Evolutionary conservation across 805 yeast species (phyloP).

Genomic region (Blastobotrys peoriensis): DNA sequence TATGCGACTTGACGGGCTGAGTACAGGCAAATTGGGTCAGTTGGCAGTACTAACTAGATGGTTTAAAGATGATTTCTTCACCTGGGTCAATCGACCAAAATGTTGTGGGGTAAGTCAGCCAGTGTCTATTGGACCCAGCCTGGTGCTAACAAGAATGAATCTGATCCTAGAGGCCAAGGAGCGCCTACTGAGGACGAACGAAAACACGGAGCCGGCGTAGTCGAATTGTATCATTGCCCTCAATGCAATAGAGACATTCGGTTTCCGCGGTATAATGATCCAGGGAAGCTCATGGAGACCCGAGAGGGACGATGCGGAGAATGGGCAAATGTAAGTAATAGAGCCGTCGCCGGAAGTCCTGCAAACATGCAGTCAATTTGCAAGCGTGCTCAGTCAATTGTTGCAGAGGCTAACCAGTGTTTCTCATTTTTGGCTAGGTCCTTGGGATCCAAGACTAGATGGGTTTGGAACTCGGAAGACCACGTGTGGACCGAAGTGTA

Average conservation of each 20-base stretch:
- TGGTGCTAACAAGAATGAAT: slow-evolving; percentile 23
- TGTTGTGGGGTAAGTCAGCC: slow-evolving; percentile 47
- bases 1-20: too few species aligned
- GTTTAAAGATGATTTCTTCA: slow-evolving; percentile 75
- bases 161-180: slow-evolving; percentile 34
- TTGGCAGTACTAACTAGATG: too few species aligned
- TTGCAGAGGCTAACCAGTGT: too few species aligned
- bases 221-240: slow-evolving; percentile 61
- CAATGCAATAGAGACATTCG: slow-evolving; percentile 43
- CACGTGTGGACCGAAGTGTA: slow-evolving; percentile 94
- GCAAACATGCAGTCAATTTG: neutral
- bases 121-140: neutral
- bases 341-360: neutral
- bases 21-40: too few species aligned
- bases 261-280: slow-evolving; percentile 75
- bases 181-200: slow-evolving; percentile 43
- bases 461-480: slow-evolving; percentile 84
- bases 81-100: slow-evolving; percentile 71
- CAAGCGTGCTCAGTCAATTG: too few species aligned
- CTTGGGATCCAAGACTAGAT: slow-evolving; percentile 58
- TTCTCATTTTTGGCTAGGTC: slow-evolving; percentile 67
- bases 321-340: slow-evolving; percentile 60
- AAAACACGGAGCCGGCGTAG: slow-evolving; percentile 45
- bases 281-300: slow-evolving; percentile 52
- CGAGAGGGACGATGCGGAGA: slow-evolving; percentile 88